These are phyloP conservation scores for Metarhizium sp. DNA, from an alignment of 2,329 filamentous ascomycete species.

Conservation along the genomic window DNA sequence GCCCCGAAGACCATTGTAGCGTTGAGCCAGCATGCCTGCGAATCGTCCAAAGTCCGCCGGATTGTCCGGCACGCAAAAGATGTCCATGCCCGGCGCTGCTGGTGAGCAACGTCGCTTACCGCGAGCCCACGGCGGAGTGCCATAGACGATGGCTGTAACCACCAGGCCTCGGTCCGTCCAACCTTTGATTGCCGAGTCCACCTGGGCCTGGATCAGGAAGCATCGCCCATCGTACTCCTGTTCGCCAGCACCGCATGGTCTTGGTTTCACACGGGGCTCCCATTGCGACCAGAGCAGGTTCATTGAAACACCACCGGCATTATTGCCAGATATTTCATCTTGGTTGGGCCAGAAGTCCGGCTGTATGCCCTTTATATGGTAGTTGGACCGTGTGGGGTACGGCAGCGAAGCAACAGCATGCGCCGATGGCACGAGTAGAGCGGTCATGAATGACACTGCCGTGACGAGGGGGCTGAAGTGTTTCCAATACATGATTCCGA, in stretches of 20 bases:
- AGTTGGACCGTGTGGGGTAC: neutral
- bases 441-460: no score
- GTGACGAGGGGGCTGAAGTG: no score
- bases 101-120: neutral
- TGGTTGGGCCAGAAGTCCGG: neutral
- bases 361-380: neutral
- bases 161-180: neutral
- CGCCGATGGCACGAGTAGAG: no score
- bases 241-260: neutral
- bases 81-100: neutral
- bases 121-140: neutral
- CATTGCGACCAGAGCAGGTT: slow-evolving; percentile 1
- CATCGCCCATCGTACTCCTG: slow-evolving; percentile 2
- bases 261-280: neutral
- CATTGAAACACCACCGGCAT: neutral
- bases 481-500: no score
- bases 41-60: slow-evolving; percentile 1
- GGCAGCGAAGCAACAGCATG: neutral
- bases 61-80: neutral
- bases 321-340: neutral
- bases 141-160: neutral
- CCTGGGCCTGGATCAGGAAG: neutral
- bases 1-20: neutral
- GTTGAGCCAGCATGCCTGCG: neutral
- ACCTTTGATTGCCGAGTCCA: neutral